Base-by-base conservation (phyloP, 495 filamentous ascomycete species). In the Viridothelium virens region DNA sequence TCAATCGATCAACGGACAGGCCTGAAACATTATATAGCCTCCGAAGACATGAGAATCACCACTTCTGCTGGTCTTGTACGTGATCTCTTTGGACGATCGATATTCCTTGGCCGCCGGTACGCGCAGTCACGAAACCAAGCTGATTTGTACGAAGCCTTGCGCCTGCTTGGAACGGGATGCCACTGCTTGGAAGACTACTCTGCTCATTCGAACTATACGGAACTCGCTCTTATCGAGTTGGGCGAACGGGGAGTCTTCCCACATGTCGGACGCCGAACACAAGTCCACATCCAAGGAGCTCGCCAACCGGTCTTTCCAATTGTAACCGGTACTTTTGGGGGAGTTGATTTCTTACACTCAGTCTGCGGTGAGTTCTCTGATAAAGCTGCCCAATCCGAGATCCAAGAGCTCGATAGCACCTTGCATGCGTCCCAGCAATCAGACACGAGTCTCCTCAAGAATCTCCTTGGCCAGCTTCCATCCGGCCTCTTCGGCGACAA, bases 151-250 rank as follows among this genome's bases (percentile, higher is more conserved):
- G 92, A 96, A 78, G 90, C 91, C 62, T 78, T 96, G 18, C 85
- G 92, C 63, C 80, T 96, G 7, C 74, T 96, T 62, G 92, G 92
- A 25, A 96, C 92, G 48, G 92, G 88, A 3, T 81, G 89, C 63
- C 92, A 96, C 78, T 95, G 91, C 68, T 77, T 96, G n/a, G 92
- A 96, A 81, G 91, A 96, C 72, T 96, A 85, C 77, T 87, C 91
- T 16, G 92, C 92, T 48, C 92, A 96, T 75, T 94, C 90, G 65
- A 96, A 96, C 78, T 96, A 95, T 73, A 83, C 79, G 0, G 92
- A 96, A 73, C 84, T 96, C 38, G 89, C 87, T 50, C 80, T 96
- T 41, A 90, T 92, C 68, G 91, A 96, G 74, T 71, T 96, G 67
- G 90, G 90, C 47, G 91, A 96, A 78, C 76, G 76, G 2, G 82